Evolutionary conservation across 208 protist species (phyloP).

Genomic region (Acanthamoeba triangularis): DNA sequence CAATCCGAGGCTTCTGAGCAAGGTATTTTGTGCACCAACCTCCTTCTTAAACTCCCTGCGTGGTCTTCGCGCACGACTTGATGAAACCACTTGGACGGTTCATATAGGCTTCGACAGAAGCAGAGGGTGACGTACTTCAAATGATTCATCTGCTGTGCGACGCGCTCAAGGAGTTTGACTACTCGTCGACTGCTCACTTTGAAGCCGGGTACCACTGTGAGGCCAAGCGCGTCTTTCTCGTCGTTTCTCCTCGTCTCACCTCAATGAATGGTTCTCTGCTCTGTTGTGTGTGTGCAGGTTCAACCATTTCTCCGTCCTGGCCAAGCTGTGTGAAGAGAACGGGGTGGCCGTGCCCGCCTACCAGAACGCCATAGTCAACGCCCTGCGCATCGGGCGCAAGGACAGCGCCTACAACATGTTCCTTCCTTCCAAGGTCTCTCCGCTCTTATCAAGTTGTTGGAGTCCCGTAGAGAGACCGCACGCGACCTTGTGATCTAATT

Average conservation of each 20-base stretch:
- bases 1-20: constrained; percentile 44
- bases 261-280: not conserved
- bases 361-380: constrained; percentile 66
- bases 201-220: constrained; percentile 32
- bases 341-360: constrained; percentile 60
- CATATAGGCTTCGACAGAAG: constrained; percentile 10
- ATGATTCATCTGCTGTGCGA: not conserved
- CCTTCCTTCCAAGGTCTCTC: constrained; percentile 4
- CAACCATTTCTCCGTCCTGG: constrained; percentile 45
- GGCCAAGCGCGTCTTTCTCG: too few relatives aligned
- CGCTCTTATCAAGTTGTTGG: not conserved
- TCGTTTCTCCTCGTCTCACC: too few relatives aligned
- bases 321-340: constrained; percentile 36
- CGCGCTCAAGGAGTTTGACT: constrained; percentile 24
- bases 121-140: constrained; percentile 20
- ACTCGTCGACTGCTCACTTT: not conserved
- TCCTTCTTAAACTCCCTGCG: not conserved
- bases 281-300: not conserved
- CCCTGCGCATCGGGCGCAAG: constrained; percentile 17
- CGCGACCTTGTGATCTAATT: too few relatives aligned
- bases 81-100: not conserved
- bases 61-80: too few relatives aligned
- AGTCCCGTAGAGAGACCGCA: not conserved
- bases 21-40: not conserved
- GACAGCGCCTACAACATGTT: constrained; percentile 3